These are phyloP conservation scores for Microsporum ferrugineum DNA, from an alignment of 2,329 filamentous ascomycete genomes.

Conservation along the genomic window DNA sequence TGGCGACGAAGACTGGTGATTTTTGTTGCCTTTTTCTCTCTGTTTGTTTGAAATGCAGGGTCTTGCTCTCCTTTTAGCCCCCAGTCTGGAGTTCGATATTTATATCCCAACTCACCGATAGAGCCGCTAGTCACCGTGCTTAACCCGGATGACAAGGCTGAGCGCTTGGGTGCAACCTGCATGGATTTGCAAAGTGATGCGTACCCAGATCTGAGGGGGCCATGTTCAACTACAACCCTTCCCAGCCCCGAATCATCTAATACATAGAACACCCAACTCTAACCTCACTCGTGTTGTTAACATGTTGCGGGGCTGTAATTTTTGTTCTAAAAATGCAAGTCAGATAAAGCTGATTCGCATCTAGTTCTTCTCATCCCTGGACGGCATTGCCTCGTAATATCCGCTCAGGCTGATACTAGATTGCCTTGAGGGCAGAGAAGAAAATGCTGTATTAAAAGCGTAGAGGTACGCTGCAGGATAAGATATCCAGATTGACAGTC, in stretches of 20 bases:
- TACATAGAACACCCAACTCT: too few relatives aligned
- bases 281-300: too few relatives aligned
- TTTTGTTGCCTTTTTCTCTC: not conserved
- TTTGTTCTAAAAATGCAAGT: too few relatives aligned
- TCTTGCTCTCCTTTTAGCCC: not conserved
- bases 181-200: not conserved
- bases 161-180: not conserved
- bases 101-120: not conserved
- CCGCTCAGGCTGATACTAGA: too few relatives aligned
- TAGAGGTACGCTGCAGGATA: too few relatives aligned
- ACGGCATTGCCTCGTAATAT: too few relatives aligned
- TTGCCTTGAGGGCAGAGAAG: too few relatives aligned
- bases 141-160: not conserved
- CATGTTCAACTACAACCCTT: not conserved
- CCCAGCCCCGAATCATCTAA: too few relatives aligned
- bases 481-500: not conserved
- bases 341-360: too few relatives aligned
- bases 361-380: too few relatives aligned
- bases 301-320: too few relatives aligned
- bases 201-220: not conserved
- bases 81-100: not conserved
- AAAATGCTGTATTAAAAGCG: too few relatives aligned
- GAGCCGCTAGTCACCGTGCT: not conserved
- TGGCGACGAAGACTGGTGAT: not conserved
- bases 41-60: not conserved